phyloP scores from a whole-genome alignment of 2,329 filamentous ascomycete genomes.

The Exophiala aquamarina region DNA sequence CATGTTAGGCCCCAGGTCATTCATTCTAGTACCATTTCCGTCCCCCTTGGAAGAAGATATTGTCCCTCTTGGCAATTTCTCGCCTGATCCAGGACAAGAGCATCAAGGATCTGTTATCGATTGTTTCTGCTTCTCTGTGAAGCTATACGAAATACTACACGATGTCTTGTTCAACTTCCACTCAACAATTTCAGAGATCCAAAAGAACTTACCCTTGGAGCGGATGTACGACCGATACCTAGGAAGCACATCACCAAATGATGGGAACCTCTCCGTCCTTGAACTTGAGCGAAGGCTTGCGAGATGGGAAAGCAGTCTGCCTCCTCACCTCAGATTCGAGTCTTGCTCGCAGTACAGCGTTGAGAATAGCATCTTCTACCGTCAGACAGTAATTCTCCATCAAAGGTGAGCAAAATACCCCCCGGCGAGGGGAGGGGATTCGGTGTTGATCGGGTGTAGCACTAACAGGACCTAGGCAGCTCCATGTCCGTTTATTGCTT shows the following conservation, averaged over 20 bases:
- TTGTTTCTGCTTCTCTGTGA: constrained; percentile 35
- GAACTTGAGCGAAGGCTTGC: constrained; percentile 35
- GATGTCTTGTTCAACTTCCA: constrained; percentile 31
- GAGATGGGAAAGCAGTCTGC: constrained; percentile 33
- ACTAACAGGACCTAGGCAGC: constrained; percentile 26
- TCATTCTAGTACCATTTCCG: constrained; percentile 32
- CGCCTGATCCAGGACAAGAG: constrained; percentile 19
- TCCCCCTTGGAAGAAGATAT: constrained; percentile 35
- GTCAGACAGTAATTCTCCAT: constrained; percentile 35
- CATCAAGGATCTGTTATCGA: constrained; percentile 31
- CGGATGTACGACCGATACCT: constrained; percentile 1
- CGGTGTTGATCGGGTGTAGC: not conserved
- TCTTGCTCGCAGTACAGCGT: not conserved
- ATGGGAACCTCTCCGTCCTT: constrained; percentile 34
- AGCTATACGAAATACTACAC: constrained; percentile 38
- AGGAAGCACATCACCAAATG: constrained; percentile 9
- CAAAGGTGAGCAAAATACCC: constrained; percentile 31
- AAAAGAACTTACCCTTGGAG: constrained; percentile 1
- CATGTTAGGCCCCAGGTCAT: constrained; percentile 35
- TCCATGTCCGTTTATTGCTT: constrained; percentile 36
- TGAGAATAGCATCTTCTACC: constrained; percentile 30
- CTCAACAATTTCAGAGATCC: constrained; percentile 2
- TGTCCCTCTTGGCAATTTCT: constrained; percentile 9
- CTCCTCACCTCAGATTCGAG: constrained; percentile 29
- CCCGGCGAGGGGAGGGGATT: not conserved